Evolutionary conservation across 257 asterid species (phyloP).

Genomic region (Galeopsis tetrahit): DNA sequence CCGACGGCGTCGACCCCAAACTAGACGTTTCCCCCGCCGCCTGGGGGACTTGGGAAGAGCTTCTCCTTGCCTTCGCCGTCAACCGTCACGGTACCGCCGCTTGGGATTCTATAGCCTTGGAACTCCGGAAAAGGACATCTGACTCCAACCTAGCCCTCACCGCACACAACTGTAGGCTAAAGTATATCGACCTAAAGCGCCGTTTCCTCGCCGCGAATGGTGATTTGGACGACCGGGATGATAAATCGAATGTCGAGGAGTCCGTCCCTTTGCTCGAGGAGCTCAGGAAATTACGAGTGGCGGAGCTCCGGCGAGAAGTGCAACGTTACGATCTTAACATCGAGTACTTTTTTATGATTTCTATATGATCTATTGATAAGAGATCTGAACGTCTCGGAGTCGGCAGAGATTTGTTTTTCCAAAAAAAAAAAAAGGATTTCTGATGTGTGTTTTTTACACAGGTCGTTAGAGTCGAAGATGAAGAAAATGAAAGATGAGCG

Average conservation of each 20-base stretch:
- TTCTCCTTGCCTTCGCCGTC: conserved; percentile 83
- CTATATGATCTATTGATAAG: conserved; percentile 28
- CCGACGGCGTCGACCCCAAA: conserved; percentile 47
- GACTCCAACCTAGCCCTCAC: conserved; percentile 47
- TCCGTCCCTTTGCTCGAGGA: conserved; percentile 67
- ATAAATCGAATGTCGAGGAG: conserved; percentile 45
- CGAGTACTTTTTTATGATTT: conserved; percentile 58
- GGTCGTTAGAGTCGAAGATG: conserved; percentile 73
- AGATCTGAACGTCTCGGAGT: conserved; percentile 42
- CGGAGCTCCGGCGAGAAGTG: conserved; percentile 79
- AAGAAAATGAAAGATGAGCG: conserved; percentile 70
- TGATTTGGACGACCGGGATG: conserved; percentile 40
- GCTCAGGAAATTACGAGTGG: conserved; percentile 73
- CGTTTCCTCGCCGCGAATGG: conserved; percentile 46
- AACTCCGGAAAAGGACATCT: conserved; percentile 60
- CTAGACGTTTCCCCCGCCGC: conserved; percentile 43
- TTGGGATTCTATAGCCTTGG: conserved; percentile 75
- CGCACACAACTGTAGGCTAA: conserved; percentile 49
- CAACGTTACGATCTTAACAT: conserved; percentile 85
- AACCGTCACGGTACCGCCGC: conserved; percentile 73
- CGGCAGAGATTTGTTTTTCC: conserved; percentile 12
- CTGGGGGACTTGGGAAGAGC: conserved; percentile 89
- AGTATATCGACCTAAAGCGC: conserved; percentile 60
- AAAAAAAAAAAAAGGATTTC: neutral
- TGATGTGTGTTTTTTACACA: conserved; percentile 41